Conservation (phyloP, 2,329 filamentous ascomycete species). For the Penicillium italicum region DNA sequence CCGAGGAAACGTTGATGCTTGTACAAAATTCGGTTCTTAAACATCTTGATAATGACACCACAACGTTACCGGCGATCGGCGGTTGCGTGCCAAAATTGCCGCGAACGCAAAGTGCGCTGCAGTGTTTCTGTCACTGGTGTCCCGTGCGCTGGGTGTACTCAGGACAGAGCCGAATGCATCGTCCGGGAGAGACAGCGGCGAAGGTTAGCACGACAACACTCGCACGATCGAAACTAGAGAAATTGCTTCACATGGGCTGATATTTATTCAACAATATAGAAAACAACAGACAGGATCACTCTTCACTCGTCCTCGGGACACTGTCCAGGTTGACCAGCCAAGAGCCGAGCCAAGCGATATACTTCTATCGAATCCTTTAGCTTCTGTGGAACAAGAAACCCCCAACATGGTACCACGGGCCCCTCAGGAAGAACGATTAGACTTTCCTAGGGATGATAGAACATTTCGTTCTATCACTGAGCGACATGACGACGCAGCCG, state of each 20-base stretch:
- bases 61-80: constrained; percentile 14
- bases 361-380: not conserved
- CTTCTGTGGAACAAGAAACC: not conserved
- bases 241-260: not conserved
- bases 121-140: constrained; percentile 24
- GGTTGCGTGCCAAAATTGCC: constrained; percentile 21
- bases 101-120: constrained; percentile 22
- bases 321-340: not conserved
- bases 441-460: not conserved
- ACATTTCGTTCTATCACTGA: not conserved
- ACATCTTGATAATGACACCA: not conserved
- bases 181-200: not conserved
- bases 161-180: constrained; percentile 7
- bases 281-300: not conserved
- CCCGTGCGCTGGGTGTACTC: constrained; percentile 32
- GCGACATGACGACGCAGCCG: constrained; percentile 15
- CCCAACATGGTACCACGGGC: not conserved
- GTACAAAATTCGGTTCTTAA: not conserved
- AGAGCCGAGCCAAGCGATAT: not conserved
- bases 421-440: not conserved
- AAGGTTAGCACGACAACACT: not conserved
- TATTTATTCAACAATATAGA: not conserved
- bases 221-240: not conserved
- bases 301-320: not conserved
- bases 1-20: not conserved